These are phyloP conservation scores for Jatropha podagrica DNA, from an alignment of 441 rosid genomes.

Conservation along the genomic window DNA sequence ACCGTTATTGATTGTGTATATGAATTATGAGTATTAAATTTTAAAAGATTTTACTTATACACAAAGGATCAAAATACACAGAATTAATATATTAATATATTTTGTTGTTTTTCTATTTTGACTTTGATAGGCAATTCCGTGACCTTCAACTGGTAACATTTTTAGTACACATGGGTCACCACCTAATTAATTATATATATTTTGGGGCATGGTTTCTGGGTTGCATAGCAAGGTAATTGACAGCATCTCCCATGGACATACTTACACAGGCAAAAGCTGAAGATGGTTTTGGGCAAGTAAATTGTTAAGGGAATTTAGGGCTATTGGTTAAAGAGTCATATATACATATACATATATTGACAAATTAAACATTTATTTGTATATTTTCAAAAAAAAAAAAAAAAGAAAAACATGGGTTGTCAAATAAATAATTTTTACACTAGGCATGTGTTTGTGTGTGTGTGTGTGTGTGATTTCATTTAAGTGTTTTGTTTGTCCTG, in stretches of 20 bases:
- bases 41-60: no score
- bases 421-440: neutral
- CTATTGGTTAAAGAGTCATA: neutral
- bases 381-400: no score
- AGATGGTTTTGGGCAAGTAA: neutral
- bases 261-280: neutral
- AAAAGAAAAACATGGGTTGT: neutral
- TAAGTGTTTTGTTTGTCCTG: conserved; percentile 26
- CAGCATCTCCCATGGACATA: conserved; percentile 9
- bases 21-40: no score
- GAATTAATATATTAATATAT: no score
- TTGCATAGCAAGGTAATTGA: conserved; percentile 9
- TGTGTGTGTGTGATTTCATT: conserved; percentile 9
- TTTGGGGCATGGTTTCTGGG: neutral
- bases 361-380: no score
- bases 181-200: neutral
- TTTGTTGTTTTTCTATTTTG: neutral
- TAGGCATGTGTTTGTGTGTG: neutral
- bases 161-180: conserved; percentile 26
- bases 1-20: no score
- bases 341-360: no score
- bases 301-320: neutral
- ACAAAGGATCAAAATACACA: no score
- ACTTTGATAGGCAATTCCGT: conserved; percentile 25
- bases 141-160: conserved; percentile 14